Conservation (phyloP, 2,329 filamentous ascomycete species). For the Sarocladiaceae sp. region DNA sequence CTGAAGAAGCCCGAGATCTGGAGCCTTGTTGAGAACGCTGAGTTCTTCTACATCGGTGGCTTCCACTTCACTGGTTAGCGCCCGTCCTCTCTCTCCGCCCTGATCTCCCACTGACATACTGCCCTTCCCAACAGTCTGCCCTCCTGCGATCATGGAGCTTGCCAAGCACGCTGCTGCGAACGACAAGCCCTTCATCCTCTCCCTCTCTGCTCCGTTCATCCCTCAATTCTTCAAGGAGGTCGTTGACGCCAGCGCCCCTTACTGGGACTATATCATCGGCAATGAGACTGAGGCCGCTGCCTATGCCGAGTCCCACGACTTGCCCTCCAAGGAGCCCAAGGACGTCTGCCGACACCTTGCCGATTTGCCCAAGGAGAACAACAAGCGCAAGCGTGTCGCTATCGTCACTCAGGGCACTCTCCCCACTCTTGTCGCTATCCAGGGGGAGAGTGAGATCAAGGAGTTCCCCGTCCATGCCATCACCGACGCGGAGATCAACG, state of each 20-base stretch:
- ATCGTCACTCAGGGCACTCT: slow-evolving; percentile 94
- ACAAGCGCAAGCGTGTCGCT: slow-evolving; percentile 72
- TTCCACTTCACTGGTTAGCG: slow-evolving; percentile 77
- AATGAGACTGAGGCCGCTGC: slow-evolving; percentile 93
- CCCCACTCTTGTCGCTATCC: slow-evolving; percentile 77
- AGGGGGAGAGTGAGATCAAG: slow-evolving; percentile 63
- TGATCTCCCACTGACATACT: neutral
- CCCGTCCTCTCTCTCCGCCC: neutral
- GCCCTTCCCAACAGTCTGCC: slow-evolving; percentile 57
- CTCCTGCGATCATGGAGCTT: slow-evolving; percentile 81
- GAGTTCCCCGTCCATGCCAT: slow-evolving; percentile 80
- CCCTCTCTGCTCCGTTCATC: slow-evolving; percentile 93
- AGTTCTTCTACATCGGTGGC: slow-evolving; percentile 88
- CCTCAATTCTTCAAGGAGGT: slow-evolving; percentile 96
- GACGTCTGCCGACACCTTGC: slow-evolving; percentile 83
- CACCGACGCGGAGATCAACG: slow-evolving; percentile 71
- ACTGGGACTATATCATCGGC: slow-evolving; percentile 94
- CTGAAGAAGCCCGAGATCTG: slow-evolving; percentile 88
- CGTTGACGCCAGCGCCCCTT: slow-evolving; percentile 76
- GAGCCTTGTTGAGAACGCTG: slow-evolving; percentile 81
- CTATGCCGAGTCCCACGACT: slow-evolving; percentile 75
- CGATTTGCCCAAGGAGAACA: slow-evolving; percentile 87
- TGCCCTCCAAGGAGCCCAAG: slow-evolving; percentile 69
- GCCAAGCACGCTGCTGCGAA: slow-evolving; percentile 82
- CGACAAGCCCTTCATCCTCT: slow-evolving; percentile 89